These are phyloP conservation scores for Pythium brachiatum DNA, from an alignment of 352 stramenopile species.

Conservation along the genomic window DNA sequence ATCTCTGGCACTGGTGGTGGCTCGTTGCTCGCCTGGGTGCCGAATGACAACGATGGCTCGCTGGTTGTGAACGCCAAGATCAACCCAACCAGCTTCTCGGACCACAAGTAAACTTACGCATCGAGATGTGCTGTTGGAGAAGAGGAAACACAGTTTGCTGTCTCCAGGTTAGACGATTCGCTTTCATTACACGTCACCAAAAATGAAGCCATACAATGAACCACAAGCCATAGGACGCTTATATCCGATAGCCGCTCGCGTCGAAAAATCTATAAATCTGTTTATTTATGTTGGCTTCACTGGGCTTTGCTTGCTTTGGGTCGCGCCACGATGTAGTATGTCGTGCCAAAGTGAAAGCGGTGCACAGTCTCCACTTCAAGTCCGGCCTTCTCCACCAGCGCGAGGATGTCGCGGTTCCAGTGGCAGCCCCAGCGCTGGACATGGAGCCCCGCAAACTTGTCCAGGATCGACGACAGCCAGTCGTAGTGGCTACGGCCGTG, in stretches of 20 bases:
- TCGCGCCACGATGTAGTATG: conserved; percentile 85
- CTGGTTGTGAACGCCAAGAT: conserved; percentile 44
- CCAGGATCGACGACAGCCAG: conserved; percentile 90
- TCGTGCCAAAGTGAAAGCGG: conserved; percentile 96
- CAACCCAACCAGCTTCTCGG: conserved; percentile 29
- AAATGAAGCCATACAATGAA: too few relatives aligned
- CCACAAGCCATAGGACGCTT: too few relatives aligned
- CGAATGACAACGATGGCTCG: conserved; percentile 36
- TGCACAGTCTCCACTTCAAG: conserved; percentile 84
- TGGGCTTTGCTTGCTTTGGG: conserved; percentile 17
- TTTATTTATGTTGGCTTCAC: too few relatives aligned
- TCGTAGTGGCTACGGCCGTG: conserved; percentile 90
- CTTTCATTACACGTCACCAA: too few relatives aligned
- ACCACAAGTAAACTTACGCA: conserved; percentile 11
- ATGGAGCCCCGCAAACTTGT: conserved; percentile 92
- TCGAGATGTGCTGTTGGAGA: too few relatives aligned
- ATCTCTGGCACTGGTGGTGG: conserved; percentile 56
- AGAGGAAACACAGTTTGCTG: too few relatives aligned
- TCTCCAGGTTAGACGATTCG: too few relatives aligned
- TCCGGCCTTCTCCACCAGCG: conserved; percentile 78
- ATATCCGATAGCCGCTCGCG: too few relatives aligned
- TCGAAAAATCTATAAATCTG: too few relatives aligned
- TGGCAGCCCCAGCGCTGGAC: conserved; percentile 95
- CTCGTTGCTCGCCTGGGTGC: conserved; percentile 61
- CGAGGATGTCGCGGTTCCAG: conserved; percentile 95